Evolutionary conservation across 208 protist species (phyloP).

Genomic region (Angomonas deanei): DNA sequence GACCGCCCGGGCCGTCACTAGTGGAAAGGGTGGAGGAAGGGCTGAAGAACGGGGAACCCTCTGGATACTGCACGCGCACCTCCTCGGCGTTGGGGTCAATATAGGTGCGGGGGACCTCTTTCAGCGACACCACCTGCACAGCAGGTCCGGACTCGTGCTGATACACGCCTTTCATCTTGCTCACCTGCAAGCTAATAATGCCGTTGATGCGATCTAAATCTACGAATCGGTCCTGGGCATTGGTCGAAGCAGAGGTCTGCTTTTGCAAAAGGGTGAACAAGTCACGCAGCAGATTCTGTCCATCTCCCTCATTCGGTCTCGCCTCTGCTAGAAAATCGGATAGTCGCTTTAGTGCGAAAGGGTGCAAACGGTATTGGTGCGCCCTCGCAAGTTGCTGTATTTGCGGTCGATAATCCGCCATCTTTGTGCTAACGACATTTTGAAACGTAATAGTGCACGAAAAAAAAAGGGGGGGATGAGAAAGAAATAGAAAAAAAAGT

Average conservation of each 20-base stretch:
- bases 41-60: too few relatives aligned
- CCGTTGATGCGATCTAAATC: conserved; percentile 48
- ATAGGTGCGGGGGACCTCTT: conserved; percentile 39
- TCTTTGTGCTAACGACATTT: not conserved
- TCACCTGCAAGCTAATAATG: conserved; percentile 48
- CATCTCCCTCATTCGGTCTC: conserved; percentile 26
- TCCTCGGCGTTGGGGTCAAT: conserved; percentile 72
- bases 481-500: conserved; percentile 4
- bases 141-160: conserved; percentile 17
- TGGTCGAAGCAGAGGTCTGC: conserved; percentile 21
- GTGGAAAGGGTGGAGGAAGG: too few relatives aligned
- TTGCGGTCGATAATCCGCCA: conserved; percentile 47
- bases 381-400: conserved; percentile 63
- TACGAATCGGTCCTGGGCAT: conserved; percentile 39
- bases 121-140: conserved; percentile 38
- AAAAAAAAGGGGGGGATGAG: not conserved
- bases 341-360: conserved; percentile 59
- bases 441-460: not conserved
- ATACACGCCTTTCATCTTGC: conserved; percentile 26
- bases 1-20: not conserved
- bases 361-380: conserved; percentile 74
- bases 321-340: conserved; percentile 45
- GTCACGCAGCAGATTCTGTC: conserved; percentile 50
- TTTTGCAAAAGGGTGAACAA: conserved; percentile 66
- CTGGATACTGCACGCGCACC: conserved; percentile 19